Percentiles rank a stretch among this genome's conserved stretches.
These are phyloP conservation scores for Exophiala alcalophila DNA, from an alignment of 2,329 filamentous ascomycete species.

Conservation along the genomic window DNA sequence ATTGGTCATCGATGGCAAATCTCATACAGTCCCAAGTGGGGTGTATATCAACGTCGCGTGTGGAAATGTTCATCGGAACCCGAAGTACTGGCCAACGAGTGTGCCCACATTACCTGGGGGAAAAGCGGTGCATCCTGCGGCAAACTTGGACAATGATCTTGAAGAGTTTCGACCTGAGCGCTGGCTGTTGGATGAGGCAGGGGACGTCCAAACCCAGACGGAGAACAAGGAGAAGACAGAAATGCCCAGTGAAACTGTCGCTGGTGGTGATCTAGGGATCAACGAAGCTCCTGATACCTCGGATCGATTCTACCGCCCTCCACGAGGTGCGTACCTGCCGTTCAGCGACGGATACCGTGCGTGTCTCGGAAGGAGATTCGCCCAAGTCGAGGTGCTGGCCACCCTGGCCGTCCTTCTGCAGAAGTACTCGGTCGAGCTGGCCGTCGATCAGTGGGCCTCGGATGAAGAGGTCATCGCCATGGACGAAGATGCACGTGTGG, in stretches of 20 bases:
- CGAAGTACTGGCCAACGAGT: constrained; percentile 64
- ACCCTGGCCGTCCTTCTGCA: constrained; percentile 53
- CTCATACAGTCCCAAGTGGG: constrained; percentile 57
- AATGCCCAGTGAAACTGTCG: constrained; percentile 28
- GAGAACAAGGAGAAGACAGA: constrained; percentile 10
- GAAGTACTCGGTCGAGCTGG: constrained; percentile 66
- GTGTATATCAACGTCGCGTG: constrained; percentile 57
- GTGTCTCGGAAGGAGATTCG: constrained; percentile 56
- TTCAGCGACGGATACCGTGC: constrained; percentile 56
- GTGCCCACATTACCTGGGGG: constrained; percentile 41
- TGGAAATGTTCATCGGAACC: constrained; percentile 62
- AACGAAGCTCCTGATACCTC: constrained; percentile 61
- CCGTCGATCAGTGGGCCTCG: constrained; percentile 58
- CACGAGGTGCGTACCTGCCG: constrained; percentile 53
- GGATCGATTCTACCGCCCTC: constrained; percentile 58
- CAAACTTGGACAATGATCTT: constrained; percentile 52
- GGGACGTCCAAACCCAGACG: constrained; percentile 14
- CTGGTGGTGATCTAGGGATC: constrained; percentile 43
- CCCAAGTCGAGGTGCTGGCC: constrained; percentile 56
- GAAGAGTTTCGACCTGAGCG: constrained; percentile 69
- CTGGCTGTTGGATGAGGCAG: constrained; percentile 55
- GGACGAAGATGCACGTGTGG: constrained; percentile 46
- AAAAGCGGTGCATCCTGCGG: constrained; percentile 33
- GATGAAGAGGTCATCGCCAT: constrained; percentile 56
- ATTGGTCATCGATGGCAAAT: constrained; percentile 58